These are phyloP conservation scores for Jimgerdemannia flammicorona DNA, from an alignment of 192 early-diverging fungal species.

Conservation along the genomic window DNA sequence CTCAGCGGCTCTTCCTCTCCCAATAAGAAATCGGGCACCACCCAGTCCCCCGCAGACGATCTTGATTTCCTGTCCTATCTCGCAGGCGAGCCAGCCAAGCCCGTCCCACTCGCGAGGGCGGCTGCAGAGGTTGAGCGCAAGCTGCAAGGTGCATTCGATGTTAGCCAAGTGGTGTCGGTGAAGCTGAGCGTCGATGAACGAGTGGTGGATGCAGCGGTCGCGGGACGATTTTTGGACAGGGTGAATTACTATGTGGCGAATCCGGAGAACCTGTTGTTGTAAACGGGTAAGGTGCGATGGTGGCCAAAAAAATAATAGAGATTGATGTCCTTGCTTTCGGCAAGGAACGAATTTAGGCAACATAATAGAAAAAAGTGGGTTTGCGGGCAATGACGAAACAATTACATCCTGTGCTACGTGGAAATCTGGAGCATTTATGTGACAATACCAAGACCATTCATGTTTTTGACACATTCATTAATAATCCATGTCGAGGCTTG, in stretches of 20 bases:
- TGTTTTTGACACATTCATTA: no score
- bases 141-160: constrained; percentile 23
- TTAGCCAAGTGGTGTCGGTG: constrained; percentile 34
- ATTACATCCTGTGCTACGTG: no score
- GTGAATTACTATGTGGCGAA: constrained; percentile 48
- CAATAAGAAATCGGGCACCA: constrained; percentile 21
- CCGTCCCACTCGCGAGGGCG: constrained; percentile 5
- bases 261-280: constrained; percentile 43
- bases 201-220: constrained; percentile 34
- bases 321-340: not conserved
- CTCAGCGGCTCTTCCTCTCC: not conserved
- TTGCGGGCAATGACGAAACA: no score
- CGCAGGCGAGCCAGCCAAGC: constrained; percentile 19
- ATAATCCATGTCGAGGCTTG: no score
- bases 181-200: constrained; percentile 45
- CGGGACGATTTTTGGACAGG: constrained; percentile 42
- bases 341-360: no score
- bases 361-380: no score
- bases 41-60: constrained; percentile 10
- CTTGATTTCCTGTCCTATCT: constrained; percentile 24
- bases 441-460: no score
- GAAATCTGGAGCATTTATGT: no score
- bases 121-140: constrained; percentile 30
- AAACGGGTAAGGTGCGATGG: constrained; percentile 3
- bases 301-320: not conserved